Conservation (phyloP, 129 eudicot species). For the Heracleum sosnowskyi region DNA sequence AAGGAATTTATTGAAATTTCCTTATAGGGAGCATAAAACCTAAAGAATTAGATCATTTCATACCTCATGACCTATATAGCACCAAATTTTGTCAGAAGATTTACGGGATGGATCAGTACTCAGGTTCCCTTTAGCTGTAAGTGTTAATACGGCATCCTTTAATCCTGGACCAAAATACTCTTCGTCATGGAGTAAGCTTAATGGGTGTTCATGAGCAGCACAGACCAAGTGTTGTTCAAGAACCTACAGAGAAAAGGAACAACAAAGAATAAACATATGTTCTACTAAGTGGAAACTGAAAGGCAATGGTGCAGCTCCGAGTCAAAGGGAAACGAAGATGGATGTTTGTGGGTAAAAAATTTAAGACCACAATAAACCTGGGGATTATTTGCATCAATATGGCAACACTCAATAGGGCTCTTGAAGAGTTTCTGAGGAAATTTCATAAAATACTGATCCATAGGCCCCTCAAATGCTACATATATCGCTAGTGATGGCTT, state of each 20-base stretch:
- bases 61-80: conserved; percentile 94
- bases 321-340: background rate
- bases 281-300: background rate
- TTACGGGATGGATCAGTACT: conserved; percentile 44
- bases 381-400: conserved; percentile 70
- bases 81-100: conserved; percentile 51
- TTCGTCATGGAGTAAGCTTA: conserved; percentile 66
- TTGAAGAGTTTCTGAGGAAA: conserved; percentile 70
- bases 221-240: conserved; percentile 77
- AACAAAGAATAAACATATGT: conserved; percentile 4
- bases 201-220: conserved; percentile 90
- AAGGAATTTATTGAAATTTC: background rate
- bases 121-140: conserved; percentile 56
- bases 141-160: conserved; percentile 36
- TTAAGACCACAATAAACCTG: conserved; percentile 29
- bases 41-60: background rate
- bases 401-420: conserved; percentile 84
- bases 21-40: background rate
- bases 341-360: background rate
- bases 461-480: conserved; percentile 98
- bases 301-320: background rate
- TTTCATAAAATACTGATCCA: conserved; percentile 94
- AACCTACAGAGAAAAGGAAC: conserved; percentile 38
- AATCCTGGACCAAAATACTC: conserved; percentile 72
- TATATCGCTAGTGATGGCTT: conserved; percentile 84